These are phyloP conservation scores for Colletotrichum lini DNA, from an alignment of 2,329 filamentous ascomycete species.

Conservation along the genomic window DNA sequence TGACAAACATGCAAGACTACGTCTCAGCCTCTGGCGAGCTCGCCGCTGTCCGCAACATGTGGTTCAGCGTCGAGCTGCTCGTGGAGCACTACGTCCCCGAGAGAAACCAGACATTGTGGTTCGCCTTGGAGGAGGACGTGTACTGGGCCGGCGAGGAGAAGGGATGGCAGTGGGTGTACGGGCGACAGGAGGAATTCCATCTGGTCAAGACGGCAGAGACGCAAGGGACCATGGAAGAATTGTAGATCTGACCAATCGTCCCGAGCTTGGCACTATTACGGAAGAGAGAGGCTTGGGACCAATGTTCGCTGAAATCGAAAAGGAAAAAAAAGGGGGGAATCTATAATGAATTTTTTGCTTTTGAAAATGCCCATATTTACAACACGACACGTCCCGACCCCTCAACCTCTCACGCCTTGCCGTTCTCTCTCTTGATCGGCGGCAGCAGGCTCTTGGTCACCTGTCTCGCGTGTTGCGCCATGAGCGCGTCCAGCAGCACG, in stretches of 20 bases:
- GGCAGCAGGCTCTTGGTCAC: slow-evolving; percentile 41
- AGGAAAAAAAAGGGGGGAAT: slow-evolving; percentile 6
- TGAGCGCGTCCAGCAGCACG: slow-evolving; percentile 87
- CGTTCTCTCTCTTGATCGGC: slow-evolving; percentile 36
- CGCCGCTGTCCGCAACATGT: slow-evolving; percentile 60
- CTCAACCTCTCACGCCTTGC: slow-evolving; percentile 15
- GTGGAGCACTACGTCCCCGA: slow-evolving; percentile 64
- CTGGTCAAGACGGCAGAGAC: slow-evolving; percentile 47
- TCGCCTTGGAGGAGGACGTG: slow-evolving; percentile 66
- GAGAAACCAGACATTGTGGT: slow-evolving; percentile 59
- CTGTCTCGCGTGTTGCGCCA: slow-evolving; percentile 81
- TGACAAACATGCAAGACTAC: slow-evolving; percentile 64
- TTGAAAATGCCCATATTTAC: slow-evolving; percentile 35
- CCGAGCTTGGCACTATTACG: background rate
- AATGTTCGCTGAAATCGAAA: background rate
- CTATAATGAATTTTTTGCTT: slow-evolving; percentile 36
- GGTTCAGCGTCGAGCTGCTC: slow-evolving; percentile 66
- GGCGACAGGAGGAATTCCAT: slow-evolving; percentile 61
- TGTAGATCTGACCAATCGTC: slow-evolving; percentile 7
- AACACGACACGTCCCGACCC: slow-evolving; percentile 2
- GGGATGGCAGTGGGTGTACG: slow-evolving; percentile 65
- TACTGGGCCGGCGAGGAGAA: slow-evolving; percentile 57
- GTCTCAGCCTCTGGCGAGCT: slow-evolving; percentile 63
- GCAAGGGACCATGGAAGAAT: slow-evolving; percentile 22
- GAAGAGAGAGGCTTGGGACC: background rate